Conservation (phyloP, 768 basidiomycete genomes). For the Boletus bicolor region DNA sequence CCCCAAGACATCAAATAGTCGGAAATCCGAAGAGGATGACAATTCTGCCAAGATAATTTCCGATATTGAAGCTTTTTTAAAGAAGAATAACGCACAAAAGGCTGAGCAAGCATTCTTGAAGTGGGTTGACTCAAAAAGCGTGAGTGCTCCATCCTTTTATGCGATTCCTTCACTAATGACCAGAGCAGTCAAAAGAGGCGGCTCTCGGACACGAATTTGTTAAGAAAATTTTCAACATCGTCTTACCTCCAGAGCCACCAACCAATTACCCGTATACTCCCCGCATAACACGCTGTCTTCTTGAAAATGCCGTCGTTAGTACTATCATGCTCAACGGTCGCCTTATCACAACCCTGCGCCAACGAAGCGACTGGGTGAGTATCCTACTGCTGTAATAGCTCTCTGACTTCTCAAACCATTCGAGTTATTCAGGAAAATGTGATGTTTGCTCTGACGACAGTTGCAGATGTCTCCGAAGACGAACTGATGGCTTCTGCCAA, state of each 20-base stretch:
- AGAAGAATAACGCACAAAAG: slow-evolving; percentile 42
- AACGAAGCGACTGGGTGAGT: slow-evolving; percentile 67
- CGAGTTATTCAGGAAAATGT: slow-evolving; percentile 35
- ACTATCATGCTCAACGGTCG: slow-evolving; percentile 61
- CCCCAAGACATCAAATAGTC: background rate
- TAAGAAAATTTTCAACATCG: slow-evolving; percentile 50
- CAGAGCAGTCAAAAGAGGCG: slow-evolving; percentile 15
- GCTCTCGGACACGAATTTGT: slow-evolving; percentile 50
- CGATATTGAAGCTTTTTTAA: slow-evolving; percentile 40
- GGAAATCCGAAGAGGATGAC: slow-evolving; percentile 15
- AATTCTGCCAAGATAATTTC: slow-evolving; percentile 34
- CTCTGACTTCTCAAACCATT: background rate
- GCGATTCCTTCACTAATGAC: background rate
- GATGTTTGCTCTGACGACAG: slow-evolving; percentile 47
- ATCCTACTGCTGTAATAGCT: background rate
- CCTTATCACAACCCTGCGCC: slow-evolving; percentile 49
- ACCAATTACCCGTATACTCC: slow-evolving; percentile 47
- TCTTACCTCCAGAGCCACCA: slow-evolving; percentile 42
- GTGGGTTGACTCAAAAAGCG: slow-evolving; percentile 48
- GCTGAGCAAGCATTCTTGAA: slow-evolving; percentile 61
- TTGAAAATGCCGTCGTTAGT: slow-evolving; percentile 54
- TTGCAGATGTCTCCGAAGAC: slow-evolving; percentile 63
- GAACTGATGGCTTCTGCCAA: slow-evolving; percentile 57
- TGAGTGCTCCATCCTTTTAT: background rate
- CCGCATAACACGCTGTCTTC: slow-evolving; percentile 54